Conservation (phyloP, 805 yeast species). For the Saccharomycopsis sp. region DNA sequence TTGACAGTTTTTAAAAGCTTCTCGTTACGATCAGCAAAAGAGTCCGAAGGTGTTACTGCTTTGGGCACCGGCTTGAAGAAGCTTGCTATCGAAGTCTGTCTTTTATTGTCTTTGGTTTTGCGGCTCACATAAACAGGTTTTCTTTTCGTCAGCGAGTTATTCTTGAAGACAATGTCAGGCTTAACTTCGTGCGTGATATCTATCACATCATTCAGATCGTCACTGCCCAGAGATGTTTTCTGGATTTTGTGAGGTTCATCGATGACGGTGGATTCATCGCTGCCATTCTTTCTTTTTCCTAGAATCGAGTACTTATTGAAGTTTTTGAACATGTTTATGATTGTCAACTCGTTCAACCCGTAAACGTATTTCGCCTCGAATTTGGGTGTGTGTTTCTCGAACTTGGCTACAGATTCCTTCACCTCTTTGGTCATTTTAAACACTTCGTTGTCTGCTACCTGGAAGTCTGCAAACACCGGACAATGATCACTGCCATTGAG, state of each 20-base stretch:
- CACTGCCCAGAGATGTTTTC: background rate
- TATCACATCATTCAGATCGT: background rate
- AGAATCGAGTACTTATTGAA: slow-evolving; percentile 15
- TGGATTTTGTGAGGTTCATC: background rate
- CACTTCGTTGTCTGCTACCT: slow-evolving; percentile 20
- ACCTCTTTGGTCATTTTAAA: background rate
- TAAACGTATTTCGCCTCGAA: slow-evolving; percentile 51
- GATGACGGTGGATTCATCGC: slow-evolving; percentile 1
- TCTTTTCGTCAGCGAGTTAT: background rate
- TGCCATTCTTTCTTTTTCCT: slow-evolving; percentile 2
- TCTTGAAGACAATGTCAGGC: background rate
- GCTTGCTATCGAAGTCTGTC: slow-evolving; percentile 24
- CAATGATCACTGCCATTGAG: slow-evolving; percentile 91
- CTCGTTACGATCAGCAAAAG: background rate
- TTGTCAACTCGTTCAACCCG: slow-evolving; percentile 29
- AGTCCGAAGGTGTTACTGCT: background rate
- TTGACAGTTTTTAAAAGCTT: slow-evolving; percentile 1
- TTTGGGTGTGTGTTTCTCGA: slow-evolving; percentile 27
- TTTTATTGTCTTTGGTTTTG: slow-evolving; percentile 4
- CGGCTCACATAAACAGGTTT: slow-evolving; percentile 15
- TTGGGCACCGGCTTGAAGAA: slow-evolving; percentile 23
- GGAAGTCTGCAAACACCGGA: slow-evolving; percentile 73
- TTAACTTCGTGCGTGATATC: background rate
- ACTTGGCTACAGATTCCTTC: background rate
- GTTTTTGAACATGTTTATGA: slow-evolving; percentile 20